These are phyloP conservation scores for Diaporthe nobilis DNA, from an alignment of 2,329 filamentous ascomycete species.

Conservation along the genomic window DNA sequence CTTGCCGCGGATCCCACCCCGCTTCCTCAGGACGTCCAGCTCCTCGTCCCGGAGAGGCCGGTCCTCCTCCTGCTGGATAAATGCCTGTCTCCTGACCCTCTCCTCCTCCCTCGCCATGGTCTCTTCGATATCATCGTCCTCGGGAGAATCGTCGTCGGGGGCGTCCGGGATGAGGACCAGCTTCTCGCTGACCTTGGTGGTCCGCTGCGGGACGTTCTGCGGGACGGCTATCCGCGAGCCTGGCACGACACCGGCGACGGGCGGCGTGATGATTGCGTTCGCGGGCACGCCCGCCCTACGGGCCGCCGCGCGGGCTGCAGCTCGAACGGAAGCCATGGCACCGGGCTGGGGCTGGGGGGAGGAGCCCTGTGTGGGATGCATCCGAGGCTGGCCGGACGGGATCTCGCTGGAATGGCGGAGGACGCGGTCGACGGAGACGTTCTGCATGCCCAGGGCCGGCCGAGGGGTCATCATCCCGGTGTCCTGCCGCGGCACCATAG, in stretches of 20 bases:
- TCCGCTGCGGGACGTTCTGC: conserved; percentile 82
- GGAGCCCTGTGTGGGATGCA: conserved; percentile 46
- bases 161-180: conserved; percentile 94
- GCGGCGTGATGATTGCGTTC: conserved; percentile 25
- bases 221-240: conserved; percentile 58
- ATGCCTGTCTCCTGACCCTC: conserved; percentile 58
- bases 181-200: conserved; percentile 96
- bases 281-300: conserved; percentile 45
- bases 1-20: conserved; percentile 78
- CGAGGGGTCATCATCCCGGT: conserved; percentile 29
- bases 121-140: conserved; percentile 59
- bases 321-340: conserved; percentile 38
- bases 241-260: conserved; percentile 49
- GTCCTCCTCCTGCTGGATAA: conserved; percentile 68
- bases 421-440: conserved; percentile 93
- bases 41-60: conserved; percentile 78
- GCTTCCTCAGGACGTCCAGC: conserved; percentile 73
- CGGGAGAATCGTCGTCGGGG: conserved; percentile 67
- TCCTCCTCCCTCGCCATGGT: conserved; percentile 67
- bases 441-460: conserved; percentile 67
- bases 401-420: conserved; percentile 95
- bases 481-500: conserved; percentile 46
- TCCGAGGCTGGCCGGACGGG: conserved; percentile 90
- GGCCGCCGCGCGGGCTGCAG: conserved; percentile 37
- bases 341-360: conserved; percentile 37